phyloP scores from a whole-genome alignment of 129 eudicot species.

The Artemisia annua region DNA sequence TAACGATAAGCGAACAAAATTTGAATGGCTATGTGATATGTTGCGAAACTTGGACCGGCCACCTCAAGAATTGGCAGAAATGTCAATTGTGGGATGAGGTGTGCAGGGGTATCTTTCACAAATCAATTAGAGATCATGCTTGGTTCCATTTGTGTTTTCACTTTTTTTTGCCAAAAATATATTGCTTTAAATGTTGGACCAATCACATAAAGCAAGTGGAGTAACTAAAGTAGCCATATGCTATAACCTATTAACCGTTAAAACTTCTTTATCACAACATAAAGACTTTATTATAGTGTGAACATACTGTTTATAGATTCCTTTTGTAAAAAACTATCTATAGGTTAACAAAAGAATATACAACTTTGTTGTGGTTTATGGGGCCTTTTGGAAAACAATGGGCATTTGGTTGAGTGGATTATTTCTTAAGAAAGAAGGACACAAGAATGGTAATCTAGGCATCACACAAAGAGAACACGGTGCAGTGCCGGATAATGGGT shows the following conservation, averaged over 20 bases:
- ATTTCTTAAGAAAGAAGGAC: not conserved
- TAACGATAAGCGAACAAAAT: not conserved
- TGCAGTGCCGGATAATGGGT: too few species aligned
- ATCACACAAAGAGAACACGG: too few species aligned
- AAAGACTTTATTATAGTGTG: not conserved
- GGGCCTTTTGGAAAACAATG: too few species aligned
- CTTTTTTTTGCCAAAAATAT: not conserved
- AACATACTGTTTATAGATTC: not conserved
- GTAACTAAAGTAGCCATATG: not conserved
- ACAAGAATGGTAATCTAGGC: too few species aligned
- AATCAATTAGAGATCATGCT: slow-evolving; percentile 5
- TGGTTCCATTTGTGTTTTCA: slow-evolving; percentile 14
- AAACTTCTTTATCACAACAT: not conserved
- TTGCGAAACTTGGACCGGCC: not conserved
- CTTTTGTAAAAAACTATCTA: not conserved
- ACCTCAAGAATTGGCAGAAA: not conserved
- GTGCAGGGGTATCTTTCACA: not conserved
- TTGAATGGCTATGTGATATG: not conserved
- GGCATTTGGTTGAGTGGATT: not conserved
- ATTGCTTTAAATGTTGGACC: not conserved
- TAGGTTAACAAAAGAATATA: not conserved
- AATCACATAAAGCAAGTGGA: slow-evolving; percentile 10
- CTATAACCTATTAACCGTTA: not conserved
- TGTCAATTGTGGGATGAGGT: not conserved
- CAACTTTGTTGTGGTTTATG: too few species aligned